Percentiles rank a stretch among this genome's conserved stretches.
These are phyloP conservation scores for Vitis amurensis DNA, from an alignment of 164 flowering plant species.

Conservation along the genomic window DNA sequence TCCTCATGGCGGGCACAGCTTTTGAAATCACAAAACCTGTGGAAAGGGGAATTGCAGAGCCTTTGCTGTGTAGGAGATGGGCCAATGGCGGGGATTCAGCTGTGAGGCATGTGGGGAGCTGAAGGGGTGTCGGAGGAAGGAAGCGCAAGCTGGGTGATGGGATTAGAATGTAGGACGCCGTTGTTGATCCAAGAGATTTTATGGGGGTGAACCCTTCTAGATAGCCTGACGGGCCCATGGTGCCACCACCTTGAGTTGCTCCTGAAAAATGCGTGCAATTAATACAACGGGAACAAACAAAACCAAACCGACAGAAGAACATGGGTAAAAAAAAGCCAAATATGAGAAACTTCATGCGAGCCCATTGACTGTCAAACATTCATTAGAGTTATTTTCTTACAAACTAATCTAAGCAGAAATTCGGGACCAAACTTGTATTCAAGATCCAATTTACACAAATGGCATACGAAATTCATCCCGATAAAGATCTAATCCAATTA, in stretches of 20 bases:
- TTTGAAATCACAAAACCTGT: slow-evolving; percentile 91
- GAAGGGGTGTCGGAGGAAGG: slow-evolving; percentile 78
- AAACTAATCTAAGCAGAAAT: no score
- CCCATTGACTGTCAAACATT: no score
- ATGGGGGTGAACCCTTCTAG: slow-evolving; percentile 88
- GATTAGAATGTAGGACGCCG: slow-evolving; percentile 68
- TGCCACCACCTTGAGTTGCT: slow-evolving; percentile 46
- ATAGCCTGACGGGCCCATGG: slow-evolving; percentile 39
- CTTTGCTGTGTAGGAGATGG: slow-evolving; percentile 96
- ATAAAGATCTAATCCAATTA: no score
- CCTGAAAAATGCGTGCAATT: slow-evolving; percentile 35
- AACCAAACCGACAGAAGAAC: no score
- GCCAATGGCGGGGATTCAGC: slow-evolving; percentile 98
- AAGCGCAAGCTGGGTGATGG: slow-evolving; percentile 93
- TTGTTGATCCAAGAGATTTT: slow-evolving; percentile 77
- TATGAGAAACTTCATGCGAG: no score
- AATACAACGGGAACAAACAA: background rate
- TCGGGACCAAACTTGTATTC: no score
- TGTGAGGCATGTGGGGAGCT: slow-evolving; percentile 92
- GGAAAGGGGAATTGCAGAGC: slow-evolving; percentile 85
- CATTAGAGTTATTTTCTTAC: no score
- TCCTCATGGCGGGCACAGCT: slow-evolving; percentile 80
- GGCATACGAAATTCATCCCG: no score
- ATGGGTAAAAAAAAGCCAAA: no score
- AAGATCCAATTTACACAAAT: no score